Base-by-base conservation (phyloP, 352 stramenopile genomes). In the Pythium pyrilobum region DNA sequence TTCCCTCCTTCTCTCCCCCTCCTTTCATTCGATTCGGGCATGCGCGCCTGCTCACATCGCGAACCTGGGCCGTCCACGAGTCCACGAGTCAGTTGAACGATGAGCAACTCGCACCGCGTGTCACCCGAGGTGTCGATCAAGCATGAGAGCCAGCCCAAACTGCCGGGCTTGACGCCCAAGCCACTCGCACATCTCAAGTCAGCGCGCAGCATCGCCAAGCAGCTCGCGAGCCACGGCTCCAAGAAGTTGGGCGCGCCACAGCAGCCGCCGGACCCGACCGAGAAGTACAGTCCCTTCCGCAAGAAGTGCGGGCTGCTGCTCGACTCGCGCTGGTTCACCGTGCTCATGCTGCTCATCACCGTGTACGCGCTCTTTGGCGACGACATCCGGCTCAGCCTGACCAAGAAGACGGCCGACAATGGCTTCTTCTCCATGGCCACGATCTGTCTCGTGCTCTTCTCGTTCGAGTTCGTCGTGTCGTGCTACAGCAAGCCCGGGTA, bases 361-460 rank as follows among this genome's bases (percentile, higher is more conserved):
- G 62, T 97, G 33, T 98, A 96, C 67, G 89, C 88, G 28, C 80
- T 98, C 21, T 98, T 97, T 42, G 81, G 85, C 20, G 89, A 97
- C 59, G 91, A 98, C 66, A 76, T 98, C 24, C 74, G 87, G n/a
- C 55, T 96, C 20, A 81, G 87, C 20, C 45, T 76, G 34, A 87
- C 93, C 45, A 57, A 64, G n/a, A 74, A 74, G n/a, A 49, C 49
- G 1, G 81, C 77, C 13, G 93, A 98, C 67, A 71, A 74, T 42
- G 53, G 69, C 0, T 98, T 97, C 64, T 91, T 81, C 52, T 69
- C 74, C 24, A 62, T 98, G 15, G 91, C 90, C 16, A 81, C 78
- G 9, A 67, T 97, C 56, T 88, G 88, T 29, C 80, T 98, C 34
- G 73, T 88, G 51, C 69, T 96, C 15, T 97, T 97, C 59, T 64